Conservation (phyloP, 2,329 filamentous ascomycete species). For the Xylaria sp. region DNA sequence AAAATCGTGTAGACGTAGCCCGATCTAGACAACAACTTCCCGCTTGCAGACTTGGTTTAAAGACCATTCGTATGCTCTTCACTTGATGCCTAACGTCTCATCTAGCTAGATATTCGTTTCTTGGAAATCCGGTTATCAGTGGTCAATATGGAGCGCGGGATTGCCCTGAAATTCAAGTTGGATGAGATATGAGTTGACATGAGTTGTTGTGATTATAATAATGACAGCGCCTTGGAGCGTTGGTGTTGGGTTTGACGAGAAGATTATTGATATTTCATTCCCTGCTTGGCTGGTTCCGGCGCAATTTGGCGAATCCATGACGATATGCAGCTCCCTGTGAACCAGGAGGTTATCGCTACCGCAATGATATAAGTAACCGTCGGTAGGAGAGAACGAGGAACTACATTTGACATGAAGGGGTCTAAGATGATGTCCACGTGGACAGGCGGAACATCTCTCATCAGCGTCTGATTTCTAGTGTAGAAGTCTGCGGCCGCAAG, state of each 20-base stretch:
- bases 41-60: background rate
- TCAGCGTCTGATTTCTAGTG: constrained; percentile 65
- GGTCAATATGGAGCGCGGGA: background rate
- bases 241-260: constrained; percentile 22
- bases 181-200: constrained; percentile 17
- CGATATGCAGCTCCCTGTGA: constrained; percentile 38
- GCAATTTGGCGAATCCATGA: constrained; percentile 30
- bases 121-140: constrained; percentile 1
- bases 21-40: background rate
- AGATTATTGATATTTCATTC: constrained; percentile 38
- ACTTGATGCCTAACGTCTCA: background rate
- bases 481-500: constrained; percentile 80
- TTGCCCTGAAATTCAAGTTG: constrained; percentile 5
- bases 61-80: background rate
- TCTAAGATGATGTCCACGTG: constrained; percentile 79
- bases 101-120: background rate
- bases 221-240: constrained; percentile 20
- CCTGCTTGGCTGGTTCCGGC: constrained; percentile 22
- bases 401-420: constrained; percentile 71
- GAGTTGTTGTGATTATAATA: constrained; percentile 23
- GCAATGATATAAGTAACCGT: constrained; percentile 63
- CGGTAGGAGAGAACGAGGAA: constrained; percentile 72
- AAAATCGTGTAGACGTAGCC: background rate
- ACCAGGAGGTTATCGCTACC: constrained; percentile 49
- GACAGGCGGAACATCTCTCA: constrained; percentile 69